phyloP scores from a whole-genome alignment of 1,284 basidiomycete species.

The Heterobasidion annosum region DNA sequence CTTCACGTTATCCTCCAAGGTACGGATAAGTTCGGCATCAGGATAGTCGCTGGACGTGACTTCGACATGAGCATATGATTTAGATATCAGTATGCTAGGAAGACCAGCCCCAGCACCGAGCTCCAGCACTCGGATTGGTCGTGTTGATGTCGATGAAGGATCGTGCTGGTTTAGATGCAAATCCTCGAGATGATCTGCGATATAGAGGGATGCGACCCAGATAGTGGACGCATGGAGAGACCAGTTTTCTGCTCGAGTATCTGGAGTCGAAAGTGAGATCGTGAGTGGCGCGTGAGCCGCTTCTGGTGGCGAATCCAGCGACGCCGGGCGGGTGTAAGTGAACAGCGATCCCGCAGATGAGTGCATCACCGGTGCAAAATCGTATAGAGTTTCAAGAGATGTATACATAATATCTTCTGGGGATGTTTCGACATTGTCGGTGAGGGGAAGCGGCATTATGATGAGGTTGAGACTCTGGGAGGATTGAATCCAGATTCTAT shows the following conservation, averaged over 20 bases:
- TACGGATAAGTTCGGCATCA: constrained; percentile 48
- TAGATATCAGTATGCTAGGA: constrained; percentile 57
- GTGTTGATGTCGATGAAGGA: constrained; percentile 2
- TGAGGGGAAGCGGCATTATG: too few relatives aligned
- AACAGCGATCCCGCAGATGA: constrained; percentile 40
- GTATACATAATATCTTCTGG: constrained; percentile 59
- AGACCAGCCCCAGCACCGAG: constrained; percentile 67
- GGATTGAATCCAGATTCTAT: too few relatives aligned
- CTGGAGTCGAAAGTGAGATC: constrained; percentile 43
- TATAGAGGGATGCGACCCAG: constrained; percentile 57
- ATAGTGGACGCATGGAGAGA: constrained; percentile 65
- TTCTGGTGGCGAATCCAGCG: background rate
- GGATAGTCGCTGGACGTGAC: constrained; percentile 66
- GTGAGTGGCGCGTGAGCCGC: constrained; percentile 5
- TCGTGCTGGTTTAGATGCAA: constrained; percentile 21
- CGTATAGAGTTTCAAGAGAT: constrained; percentile 53
- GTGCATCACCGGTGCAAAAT: constrained; percentile 47
- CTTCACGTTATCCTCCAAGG: constrained; percentile 47
- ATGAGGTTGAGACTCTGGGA: too few relatives aligned
- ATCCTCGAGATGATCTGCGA: constrained; percentile 51
- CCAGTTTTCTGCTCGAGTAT: constrained; percentile 62
- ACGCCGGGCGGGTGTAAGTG: constrained; percentile 13
- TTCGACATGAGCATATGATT: constrained; percentile 25
- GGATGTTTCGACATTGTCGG: constrained; percentile 15
- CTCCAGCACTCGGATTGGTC: constrained; percentile 44